Evolutionary conservation across 768 basidiomycete genomes (phyloP), one percentile per base, ranked within the genome.

Genomic region (Leccinum pellstonianum): DNA sequence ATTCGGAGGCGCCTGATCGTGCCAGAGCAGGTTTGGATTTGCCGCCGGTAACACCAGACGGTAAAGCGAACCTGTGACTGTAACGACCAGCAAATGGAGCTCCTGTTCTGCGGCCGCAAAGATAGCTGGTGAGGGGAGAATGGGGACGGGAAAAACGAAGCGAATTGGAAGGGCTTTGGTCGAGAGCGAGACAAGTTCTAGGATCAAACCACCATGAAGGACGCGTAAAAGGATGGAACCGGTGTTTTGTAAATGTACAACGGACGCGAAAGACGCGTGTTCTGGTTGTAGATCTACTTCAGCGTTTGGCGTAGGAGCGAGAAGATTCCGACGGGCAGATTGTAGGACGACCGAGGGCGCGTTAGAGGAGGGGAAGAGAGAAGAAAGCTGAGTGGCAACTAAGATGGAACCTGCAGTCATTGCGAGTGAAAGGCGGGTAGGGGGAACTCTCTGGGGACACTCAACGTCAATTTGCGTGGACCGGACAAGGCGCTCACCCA

Each of bases 171-270:
- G 77, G 3, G 86, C 76, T 63, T 84, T 77, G 1, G 81, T 80
- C 5, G 89, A 84, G 49, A 93, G 77, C n/a, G 91, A 90, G 38
- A 86, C 69, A 50, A 95, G 82, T 68, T 95, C 91, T 47, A 93
- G 73, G 53, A 92, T 86, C 62, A 85, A 74, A 25, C 87, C 88
- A 49, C 82, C 84, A 62, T 93, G 87, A 56, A 93, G 78, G 50
- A 92, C 81, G 60, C 93, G 87, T 51, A 87, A 73, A 54, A 93
- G 81, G 55, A 94, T 79, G 52, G 87, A 81, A 14, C 89, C 88
- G 3, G 86, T 83, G 38, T 73, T 68, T 14, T 79, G 76, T 5
- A 86, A 79, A 63, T 86, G 80, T 58, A 88, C 77, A 55, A 86
- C 64, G 19, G 81, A 80, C 33, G 88, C 80, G 69, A 80, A 82